phyloP scores from a whole-genome alignment of 371 early-diverging fungal genomes.

The Entomophthora muscae region DNA sequence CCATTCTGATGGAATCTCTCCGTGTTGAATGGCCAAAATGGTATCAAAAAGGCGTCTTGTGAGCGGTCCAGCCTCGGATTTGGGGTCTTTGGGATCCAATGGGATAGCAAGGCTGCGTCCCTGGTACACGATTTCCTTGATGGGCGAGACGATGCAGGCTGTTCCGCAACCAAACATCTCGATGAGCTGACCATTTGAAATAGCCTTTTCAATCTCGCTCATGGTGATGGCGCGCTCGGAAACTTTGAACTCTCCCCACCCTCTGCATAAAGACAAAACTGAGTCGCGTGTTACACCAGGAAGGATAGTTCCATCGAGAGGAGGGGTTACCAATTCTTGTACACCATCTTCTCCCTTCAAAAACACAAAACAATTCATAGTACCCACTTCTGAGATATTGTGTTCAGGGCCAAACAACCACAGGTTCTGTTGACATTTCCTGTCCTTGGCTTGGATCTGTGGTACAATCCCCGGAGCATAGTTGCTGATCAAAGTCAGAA shows the following conservation, averaged over 20 bases:
- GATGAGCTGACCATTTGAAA: slow-evolving; percentile 39
- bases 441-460: slow-evolving; percentile 66
- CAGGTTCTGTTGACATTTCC: slow-evolving; percentile 83
- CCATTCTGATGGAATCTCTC: slow-evolving; percentile 7
- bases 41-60: slow-evolving; percentile 70
- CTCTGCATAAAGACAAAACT: slow-evolving; percentile 56
- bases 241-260: slow-evolving; percentile 85
- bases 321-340: slow-evolving; percentile 77
- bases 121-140: slow-evolving; percentile 61
- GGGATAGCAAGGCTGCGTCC: slow-evolving; percentile 44
- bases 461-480: slow-evolving; percentile 71
- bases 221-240: slow-evolving; percentile 70
- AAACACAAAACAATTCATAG: slow-evolving; percentile 87
- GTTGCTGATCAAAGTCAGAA: slow-evolving; percentile 19
- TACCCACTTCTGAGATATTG: slow-evolving; percentile 86
- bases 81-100: slow-evolving; percentile 67
- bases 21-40: slow-evolving; percentile 72
- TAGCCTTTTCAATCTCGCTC: slow-evolving; percentile 55
- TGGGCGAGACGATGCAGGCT: slow-evolving; percentile 87
- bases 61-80: slow-evolving; percentile 74
- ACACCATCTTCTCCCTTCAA: slow-evolving; percentile 62
- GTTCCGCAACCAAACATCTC: slow-evolving; percentile 93
- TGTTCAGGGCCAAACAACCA: slow-evolving; percentile 84
- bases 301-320: slow-evolving; percentile 87
- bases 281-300: slow-evolving; percentile 96